Conservation (phyloP, 176 grass and related monocot species). For the Cymbopogon citratus region DNA sequence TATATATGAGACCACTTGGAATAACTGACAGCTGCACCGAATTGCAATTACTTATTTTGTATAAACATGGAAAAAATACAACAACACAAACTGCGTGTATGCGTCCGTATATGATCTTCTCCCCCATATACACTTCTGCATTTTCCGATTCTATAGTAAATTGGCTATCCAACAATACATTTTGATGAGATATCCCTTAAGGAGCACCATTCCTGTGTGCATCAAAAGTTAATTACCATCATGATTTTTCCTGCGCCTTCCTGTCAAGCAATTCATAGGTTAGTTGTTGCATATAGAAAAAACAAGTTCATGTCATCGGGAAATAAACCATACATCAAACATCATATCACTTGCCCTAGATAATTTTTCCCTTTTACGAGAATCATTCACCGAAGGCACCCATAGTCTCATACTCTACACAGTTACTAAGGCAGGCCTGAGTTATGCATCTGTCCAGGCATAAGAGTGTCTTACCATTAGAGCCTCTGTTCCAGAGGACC, state of each 20-base stretch:
- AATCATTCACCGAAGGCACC: background rate
- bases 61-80: background rate
- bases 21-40: background rate
- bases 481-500: slow-evolving; percentile 78
- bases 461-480: slow-evolving; percentile 43
- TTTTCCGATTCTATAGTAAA: background rate
- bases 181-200: background rate
- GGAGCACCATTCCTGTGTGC: background rate
- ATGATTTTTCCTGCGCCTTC: slow-evolving; percentile 45
- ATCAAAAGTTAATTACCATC: slow-evolving; percentile 31
- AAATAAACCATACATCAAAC: background rate
- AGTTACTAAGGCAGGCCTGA: background rate
- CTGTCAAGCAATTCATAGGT: slow-evolving; percentile 35
- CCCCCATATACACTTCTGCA: slow-evolving; percentile 1
- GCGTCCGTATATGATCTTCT: background rate
- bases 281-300: background rate
- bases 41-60: background rate
- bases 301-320: background rate
- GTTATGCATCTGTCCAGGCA: background rate
- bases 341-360: background rate
- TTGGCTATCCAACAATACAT: background rate
- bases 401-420: background rate
- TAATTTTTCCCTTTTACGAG: background rate
- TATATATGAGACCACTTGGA: background rate
- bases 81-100: background rate